Base-by-base conservation (phyloP, 208 protist species). In the Lotmaria passim region DNA sequence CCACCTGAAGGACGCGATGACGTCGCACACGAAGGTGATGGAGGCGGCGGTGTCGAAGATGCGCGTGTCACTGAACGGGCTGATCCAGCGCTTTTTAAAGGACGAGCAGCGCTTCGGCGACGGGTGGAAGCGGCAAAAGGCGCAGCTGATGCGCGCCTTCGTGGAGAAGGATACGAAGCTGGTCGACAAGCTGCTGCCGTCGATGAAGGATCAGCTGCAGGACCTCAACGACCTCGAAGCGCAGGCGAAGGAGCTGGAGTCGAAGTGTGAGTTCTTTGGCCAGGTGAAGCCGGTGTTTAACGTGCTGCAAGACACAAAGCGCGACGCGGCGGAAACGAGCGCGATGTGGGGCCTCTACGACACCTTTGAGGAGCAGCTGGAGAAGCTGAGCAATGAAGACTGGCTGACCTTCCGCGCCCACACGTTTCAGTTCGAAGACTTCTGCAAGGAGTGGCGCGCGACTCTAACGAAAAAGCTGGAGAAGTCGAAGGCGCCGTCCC, bases 371-470 rank as follows among this genome's bases (percentile, higher is more conserved):
- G 81, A 73, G 44, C 81, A 88, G 63, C 77, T 98, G 10, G 82
- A 57, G 52, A 79, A 74, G 55, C 65, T 98, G 23, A 82, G 89
- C 48, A 55, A 78, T 14, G 91, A 98, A 78, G 93, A 98, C 71
- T 99, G 98, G 98, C 80, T 98, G 47, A 94, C 93, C 8, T 98
- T 99, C 72, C 93, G 97, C 56, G 61, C 85, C 15, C 90, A 97
- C 73, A 89, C 82, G 66, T 97, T 92, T 63, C 71, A 93, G 33
- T 98, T 99, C 77, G 96, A 98, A 33, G 97, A 98, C 71, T 98
- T 98, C 64, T 88, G 96, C 74, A 87, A 85, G 46, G 87, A 93
- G 21, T 98, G 95, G 96, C 57, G 59, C 23, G 68, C 48, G 11
- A 88, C 75, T n/a, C 60, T 93, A 14, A 75, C 74, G 0, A 64